These are phyloP conservation scores for Auxenochlorella pyrenoidosa DNA, from an alignment of 139 green algal genomes.

Conservation along the genomic window DNA sequence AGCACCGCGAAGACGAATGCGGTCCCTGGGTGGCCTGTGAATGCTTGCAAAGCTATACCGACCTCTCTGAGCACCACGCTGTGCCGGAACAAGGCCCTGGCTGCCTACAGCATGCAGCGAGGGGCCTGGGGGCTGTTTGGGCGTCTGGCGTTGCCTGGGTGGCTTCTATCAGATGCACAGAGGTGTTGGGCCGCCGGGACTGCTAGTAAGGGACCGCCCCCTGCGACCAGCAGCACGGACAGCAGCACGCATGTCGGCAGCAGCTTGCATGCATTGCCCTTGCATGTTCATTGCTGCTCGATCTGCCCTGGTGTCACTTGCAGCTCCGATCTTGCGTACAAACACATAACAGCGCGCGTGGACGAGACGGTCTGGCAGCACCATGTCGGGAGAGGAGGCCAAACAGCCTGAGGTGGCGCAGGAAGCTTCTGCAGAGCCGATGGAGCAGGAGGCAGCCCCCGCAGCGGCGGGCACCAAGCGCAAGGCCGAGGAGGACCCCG, in stretches of 20 bases:
- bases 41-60: no score
- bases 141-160: no score
- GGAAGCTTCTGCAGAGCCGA: neutral
- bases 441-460: neutral
- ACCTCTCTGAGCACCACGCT: no score
- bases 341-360: neutral
- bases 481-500: slow-evolving; percentile 22
- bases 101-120: neutral
- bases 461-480: neutral
- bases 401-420: neutral
- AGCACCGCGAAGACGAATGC: no score
- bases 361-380: neutral
- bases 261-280: no score
- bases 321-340: neutral
- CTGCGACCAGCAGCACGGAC: no score
- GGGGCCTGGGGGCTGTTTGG: no score
- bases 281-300: neutral
- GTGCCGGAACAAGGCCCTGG: neutral
- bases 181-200: no score
- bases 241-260: no score
- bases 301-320: neutral
- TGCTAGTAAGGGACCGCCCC: no score
- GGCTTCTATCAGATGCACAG: no score
- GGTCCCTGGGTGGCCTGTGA: no score
- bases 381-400: neutral